Conservation (phyloP, 371 early-diverging fungal genomes). For the Apophysomyces sp. region DNA sequence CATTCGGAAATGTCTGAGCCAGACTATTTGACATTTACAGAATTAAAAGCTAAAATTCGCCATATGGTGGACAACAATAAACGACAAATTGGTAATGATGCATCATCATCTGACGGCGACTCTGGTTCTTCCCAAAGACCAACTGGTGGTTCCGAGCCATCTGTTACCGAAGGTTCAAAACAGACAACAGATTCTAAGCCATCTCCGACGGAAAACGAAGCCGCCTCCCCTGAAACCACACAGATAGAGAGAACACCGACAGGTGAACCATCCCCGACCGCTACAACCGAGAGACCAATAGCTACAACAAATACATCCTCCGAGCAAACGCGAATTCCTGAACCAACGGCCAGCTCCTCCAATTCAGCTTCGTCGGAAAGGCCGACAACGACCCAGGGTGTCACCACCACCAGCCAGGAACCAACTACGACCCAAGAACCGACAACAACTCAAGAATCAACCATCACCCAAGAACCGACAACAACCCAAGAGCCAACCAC, state of each 20-base stretch:
- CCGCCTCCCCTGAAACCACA: background rate
- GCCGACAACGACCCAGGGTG: background rate
- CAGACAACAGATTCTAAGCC: conserved; percentile 2
- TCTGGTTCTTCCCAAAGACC: background rate
- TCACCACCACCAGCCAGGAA: background rate
- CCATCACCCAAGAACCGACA: conserved; percentile 1
- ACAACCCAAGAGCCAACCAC: conserved; percentile 1
- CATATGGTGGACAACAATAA: background rate
- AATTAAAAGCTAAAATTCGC: background rate
- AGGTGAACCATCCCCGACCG: conserved; percentile 6
- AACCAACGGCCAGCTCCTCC: background rate
- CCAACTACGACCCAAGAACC: background rate
- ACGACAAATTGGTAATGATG: background rate
- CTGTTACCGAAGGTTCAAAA: background rate
- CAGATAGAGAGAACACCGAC: conserved; percentile 6
- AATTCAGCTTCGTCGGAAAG: background rate
- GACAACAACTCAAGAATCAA: background rate
- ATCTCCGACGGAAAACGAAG: conserved; percentile 1
- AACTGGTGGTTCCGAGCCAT: background rate
- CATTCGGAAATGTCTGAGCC: background rate
- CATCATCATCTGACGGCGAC: background rate
- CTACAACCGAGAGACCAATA: background rate
- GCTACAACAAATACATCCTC: background rate
- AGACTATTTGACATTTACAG: background rate
- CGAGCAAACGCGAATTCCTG: background rate